Base-by-base conservation (phyloP, 306 rosid genomes). In the Sophora flavescens region DNA sequence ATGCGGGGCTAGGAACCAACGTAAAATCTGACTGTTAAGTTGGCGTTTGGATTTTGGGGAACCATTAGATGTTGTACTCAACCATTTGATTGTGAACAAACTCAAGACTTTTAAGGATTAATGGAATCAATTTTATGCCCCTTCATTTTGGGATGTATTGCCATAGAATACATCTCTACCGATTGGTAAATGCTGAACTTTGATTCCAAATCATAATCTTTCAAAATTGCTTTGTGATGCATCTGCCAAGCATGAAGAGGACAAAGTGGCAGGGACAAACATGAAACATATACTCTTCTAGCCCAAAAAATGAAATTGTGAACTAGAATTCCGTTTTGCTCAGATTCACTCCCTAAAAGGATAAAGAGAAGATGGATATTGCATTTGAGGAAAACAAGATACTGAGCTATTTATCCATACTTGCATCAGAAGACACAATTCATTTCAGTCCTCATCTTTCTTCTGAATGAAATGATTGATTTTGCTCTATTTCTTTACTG, bases 61-160 rank as follows among this genome's bases (percentile, higher is more conserved):
- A 39, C n/a, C 2, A 36, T 75, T 51, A 32, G 18, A 7, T 30
- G 58, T 6, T 42, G 13, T 12, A 57, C 15, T 3, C 32, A n/a
- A 17, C 36, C 60, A 60, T 74, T 72, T 62, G 78, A 32, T 63
- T 58, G 32, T 16, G 52, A 13, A 18, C 16, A 28, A 28, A 28
- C 5, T 6, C 8, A 68, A 47, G 39, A 35, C 0, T 35, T 35
- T 26, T 66, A 44, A 68, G 30, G 58, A 28, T 68, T 5, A 11
- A 32, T 4, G 13, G n/a, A 68, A 26, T 2, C 35, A 39, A 35
- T 6, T 2, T 2, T 26, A 17, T 14, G 48, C 6, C 36, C 8
- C 8, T 50, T 14, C 16, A 51, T 65, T 75, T 14, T 63, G 56
- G 16, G 35, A 52, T 50, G 32, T 28, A 2, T n/a, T 30, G 33